Percentiles rank a stretch among this genome's conserved stretches.
Conservation (phyloP, 768 basidiomycete genomes). For the Leccinum boreale region DNA sequence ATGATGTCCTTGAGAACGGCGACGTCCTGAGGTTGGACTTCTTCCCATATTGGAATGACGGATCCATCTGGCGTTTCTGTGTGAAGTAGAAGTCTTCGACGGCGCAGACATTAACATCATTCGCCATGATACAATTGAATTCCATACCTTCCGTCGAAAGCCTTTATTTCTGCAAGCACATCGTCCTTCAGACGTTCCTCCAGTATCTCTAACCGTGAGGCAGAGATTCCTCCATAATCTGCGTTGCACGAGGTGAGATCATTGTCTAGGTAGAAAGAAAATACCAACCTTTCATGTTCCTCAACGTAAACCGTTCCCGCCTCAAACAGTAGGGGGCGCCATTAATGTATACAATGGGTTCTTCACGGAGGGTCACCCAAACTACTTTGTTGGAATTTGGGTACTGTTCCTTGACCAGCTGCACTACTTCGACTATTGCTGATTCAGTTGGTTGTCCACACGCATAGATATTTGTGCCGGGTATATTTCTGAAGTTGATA, state of each 20-base stretch:
- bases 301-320: conserved; percentile 77
- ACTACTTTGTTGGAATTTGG: conserved; percentile 62
- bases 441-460: conserved; percentile 88
- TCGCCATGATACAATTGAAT: not conserved
- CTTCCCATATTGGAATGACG: conserved; percentile 94
- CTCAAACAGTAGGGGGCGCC: conserved; percentile 89
- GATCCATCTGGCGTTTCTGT: conserved; percentile 85
- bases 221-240: conserved; percentile 96
- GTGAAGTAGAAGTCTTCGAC: conserved; percentile 73
- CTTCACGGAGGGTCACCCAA: conserved; percentile 94
- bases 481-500: conserved; percentile 88
- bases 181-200: conserved; percentile 90
- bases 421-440: conserved; percentile 79
- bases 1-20: conserved; percentile 87
- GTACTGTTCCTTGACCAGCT: conserved; percentile 56
- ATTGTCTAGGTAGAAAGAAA: not conserved
- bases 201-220: conserved; percentile 81
- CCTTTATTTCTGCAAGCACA: conserved; percentile 74
- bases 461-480: conserved; percentile 79
- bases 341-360: conserved; percentile 90
- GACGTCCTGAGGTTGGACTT: conserved; percentile 67
- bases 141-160: conserved; percentile 80
- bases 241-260: not conserved
- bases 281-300: conserved; percentile 86
- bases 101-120: not conserved